Percentiles rank a stretch among this genome's conserved stretches.
These are phyloP conservation scores for Osmanthus fragrans DNA, from an alignment of 257 asterid species.

Conservation along the genomic window DNA sequence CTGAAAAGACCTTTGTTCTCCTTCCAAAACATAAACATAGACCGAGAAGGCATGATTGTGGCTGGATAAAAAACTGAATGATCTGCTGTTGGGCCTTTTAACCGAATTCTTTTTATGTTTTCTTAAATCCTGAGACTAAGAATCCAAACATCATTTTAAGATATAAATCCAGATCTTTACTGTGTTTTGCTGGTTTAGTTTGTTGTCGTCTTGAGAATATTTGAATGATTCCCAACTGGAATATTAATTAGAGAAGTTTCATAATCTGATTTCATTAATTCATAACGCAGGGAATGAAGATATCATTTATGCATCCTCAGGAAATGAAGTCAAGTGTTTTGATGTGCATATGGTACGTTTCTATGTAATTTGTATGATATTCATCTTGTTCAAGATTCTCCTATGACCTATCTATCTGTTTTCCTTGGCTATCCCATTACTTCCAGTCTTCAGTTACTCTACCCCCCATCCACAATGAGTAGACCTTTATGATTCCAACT, in stretches of 20 bases:
- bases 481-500: neutral
- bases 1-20: neutral
- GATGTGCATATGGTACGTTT: conserved; percentile 70
- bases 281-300: conserved; percentile 80
- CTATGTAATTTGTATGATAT: neutral
- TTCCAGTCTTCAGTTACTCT: neutral
- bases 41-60: neutral
- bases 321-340: conserved; percentile 69
- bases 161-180: neutral
- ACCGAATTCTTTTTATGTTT: neutral
- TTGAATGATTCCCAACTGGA: neutral
- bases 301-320: conserved; percentile 61
- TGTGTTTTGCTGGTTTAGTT: neutral
- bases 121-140: neutral
- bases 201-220: conserved; percentile 15
- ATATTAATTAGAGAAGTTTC: neutral
- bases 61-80: neutral
- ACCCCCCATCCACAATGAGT: neutral
- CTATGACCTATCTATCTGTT: neutral
- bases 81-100: neutral
- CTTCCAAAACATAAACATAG: neutral
- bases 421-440: neutral
- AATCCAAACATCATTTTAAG: neutral
- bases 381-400: neutral
- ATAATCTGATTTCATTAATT: conserved; percentile 18